Evolutionary conservation across 1,284 basidiomycete genomes (phyloP).

Genomic region (Pseudozyma sp.): DNA sequence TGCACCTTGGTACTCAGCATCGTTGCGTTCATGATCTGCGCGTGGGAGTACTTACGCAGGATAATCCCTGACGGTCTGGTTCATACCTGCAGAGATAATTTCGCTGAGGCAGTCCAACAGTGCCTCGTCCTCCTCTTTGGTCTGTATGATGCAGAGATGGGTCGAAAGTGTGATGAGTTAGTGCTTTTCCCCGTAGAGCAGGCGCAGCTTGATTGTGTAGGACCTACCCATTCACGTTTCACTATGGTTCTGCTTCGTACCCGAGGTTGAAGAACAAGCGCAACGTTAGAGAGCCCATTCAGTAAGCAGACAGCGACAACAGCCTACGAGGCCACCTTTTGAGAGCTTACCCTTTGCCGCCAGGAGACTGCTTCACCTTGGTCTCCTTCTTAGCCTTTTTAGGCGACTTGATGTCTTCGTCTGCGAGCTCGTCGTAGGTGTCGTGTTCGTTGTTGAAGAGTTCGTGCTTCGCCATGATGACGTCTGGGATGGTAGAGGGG

Average conservation of each 20-base stretch:
- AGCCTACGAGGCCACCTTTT: too few relatives aligned
- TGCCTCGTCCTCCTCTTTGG: constrained; percentile 21
- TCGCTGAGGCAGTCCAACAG: constrained; percentile 6
- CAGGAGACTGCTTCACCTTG: not conserved
- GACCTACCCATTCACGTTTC: too few relatives aligned
- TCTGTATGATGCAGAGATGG: constrained; percentile 5
- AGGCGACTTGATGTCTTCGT: constrained; percentile 8
- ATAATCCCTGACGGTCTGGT: constrained; percentile 12
- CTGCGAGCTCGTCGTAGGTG: constrained; percentile 13
- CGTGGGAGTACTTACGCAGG: constrained; percentile 6
- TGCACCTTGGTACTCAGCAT: too few relatives aligned
- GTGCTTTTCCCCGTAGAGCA: too few relatives aligned
- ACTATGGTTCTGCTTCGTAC: too few relatives aligned
- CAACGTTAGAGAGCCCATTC: too few relatives aligned
- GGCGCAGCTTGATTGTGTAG: too few relatives aligned
- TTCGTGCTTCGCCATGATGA: constrained; percentile 8
- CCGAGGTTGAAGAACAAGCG: too few relatives aligned
- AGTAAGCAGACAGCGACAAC: too few relatives aligned
- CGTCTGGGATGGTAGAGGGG: not conserved
- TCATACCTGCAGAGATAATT: constrained; percentile 1
- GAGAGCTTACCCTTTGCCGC: too few relatives aligned
- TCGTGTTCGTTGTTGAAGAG: constrained; percentile 12
- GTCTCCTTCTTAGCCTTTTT: constrained; percentile 22
- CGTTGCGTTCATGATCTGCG: too few relatives aligned
- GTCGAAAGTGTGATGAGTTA: not conserved